A percentile compares a stretch with the other conserved stretches of the same genome.
Evolutionary conservation across 1,139 yeast genomes (phyloP).

Genomic region (Tardiomyces depauwii): DNA sequence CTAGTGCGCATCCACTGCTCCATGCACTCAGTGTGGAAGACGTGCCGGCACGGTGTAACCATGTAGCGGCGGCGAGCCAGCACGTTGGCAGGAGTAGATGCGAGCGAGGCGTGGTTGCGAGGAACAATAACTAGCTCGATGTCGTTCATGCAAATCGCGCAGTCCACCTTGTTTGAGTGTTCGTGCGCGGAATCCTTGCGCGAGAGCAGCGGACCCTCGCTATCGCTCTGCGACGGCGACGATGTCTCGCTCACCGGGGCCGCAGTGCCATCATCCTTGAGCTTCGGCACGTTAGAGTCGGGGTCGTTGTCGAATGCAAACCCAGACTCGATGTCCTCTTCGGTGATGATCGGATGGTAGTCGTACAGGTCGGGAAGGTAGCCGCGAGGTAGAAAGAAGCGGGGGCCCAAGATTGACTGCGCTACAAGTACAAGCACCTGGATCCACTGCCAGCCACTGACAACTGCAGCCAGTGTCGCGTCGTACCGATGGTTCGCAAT

Average conservation of each 20-base stretch:
- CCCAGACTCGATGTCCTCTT: constrained; percentile 54
- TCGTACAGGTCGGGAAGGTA: constrained; percentile 72
- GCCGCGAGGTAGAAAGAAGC: constrained; percentile 72
- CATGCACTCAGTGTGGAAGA: constrained; percentile 77
- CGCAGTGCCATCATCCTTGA: neutral
- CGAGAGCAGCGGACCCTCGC: neutral
- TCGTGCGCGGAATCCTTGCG: neutral
- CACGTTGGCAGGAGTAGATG: constrained; percentile 23
- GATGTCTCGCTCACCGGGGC: neutral
- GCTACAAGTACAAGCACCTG: constrained; percentile 47
- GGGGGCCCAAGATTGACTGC: constrained; percentile 62
- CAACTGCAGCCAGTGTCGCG: constrained; percentile 33
- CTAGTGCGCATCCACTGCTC: constrained; percentile 92
- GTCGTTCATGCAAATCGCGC: constrained; percentile 84
- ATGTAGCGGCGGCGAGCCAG: constrained; percentile 42
- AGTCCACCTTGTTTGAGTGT: constrained; percentile 33
- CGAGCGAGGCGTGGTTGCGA: constrained; percentile 20
- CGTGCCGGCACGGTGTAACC: constrained; percentile 90
- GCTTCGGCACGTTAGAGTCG: constrained; percentile 15
- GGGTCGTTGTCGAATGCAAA: constrained; percentile 19
- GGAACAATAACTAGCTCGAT: constrained; percentile 49
- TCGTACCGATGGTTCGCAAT: constrained; percentile 51
- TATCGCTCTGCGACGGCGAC: neutral
- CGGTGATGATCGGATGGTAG: constrained; percentile 57
- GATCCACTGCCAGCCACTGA: constrained; percentile 41